Conservation (phyloP, 148 eudicot genomes). For the Vaccinium corymbosum region DNA sequence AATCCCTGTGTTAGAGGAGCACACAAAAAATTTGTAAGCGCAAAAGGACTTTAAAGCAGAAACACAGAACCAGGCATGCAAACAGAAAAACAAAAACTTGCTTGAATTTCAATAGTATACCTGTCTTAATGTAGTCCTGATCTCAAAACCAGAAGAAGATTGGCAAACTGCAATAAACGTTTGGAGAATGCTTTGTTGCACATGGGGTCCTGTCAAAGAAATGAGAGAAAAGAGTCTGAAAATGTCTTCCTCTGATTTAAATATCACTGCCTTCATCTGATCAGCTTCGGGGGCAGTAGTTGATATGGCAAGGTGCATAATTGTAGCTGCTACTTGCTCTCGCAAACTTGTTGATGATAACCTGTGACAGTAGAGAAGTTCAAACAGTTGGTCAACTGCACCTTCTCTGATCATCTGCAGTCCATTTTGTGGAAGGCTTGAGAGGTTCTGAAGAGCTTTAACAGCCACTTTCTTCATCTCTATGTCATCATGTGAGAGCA, state of each 20-base stretch:
- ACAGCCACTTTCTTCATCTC: conserved; percentile 23
- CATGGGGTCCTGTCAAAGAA: conserved; percentile 21
- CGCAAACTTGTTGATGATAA: conserved; percentile 19
- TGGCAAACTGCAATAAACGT: conserved; percentile 26
- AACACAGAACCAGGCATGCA: too few relatives aligned
- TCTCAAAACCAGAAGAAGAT: conserved; percentile 17
- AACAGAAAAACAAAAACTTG: not conserved
- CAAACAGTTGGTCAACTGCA: conserved; percentile 19
- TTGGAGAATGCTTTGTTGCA: conserved; percentile 23
- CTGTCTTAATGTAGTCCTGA: conserved; percentile 22
- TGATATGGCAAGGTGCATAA: conserved; percentile 26
- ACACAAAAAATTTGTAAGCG: not conserved
- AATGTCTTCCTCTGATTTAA: conserved; percentile 30
- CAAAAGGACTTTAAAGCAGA: not conserved
- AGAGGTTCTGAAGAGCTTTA: conserved; percentile 27
- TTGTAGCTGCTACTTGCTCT: conserved; percentile 19
- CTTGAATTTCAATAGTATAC: not conserved
- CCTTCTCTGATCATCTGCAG: conserved; percentile 26
- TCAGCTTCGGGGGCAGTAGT: conserved; percentile 18
- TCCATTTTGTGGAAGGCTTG: conserved; percentile 26
- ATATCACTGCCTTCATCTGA: conserved; percentile 7
- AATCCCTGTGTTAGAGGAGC: too few relatives aligned
- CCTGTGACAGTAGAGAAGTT: conserved; percentile 27
- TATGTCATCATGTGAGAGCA: conserved; percentile 19
- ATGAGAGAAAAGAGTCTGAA: conserved; percentile 29